These are phyloP conservation scores for Cryptosporidium canis DNA, from an alignment of 169 alveolate species.

Conservation along the genomic window DNA sequence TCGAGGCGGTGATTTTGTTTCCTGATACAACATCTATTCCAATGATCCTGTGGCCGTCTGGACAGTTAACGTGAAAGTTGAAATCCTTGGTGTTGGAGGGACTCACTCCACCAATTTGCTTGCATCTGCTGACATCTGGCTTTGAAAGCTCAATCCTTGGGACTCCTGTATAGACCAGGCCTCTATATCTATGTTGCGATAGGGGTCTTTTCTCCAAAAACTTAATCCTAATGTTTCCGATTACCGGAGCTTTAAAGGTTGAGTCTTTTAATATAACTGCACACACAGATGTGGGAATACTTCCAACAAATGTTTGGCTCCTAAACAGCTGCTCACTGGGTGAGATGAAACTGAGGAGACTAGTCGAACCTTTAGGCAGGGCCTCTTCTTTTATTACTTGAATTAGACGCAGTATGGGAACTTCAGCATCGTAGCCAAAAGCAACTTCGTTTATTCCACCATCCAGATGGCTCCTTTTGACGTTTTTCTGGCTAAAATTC, in stretches of 20 bases:
- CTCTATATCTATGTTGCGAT: background rate
- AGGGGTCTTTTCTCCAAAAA: conserved; percentile 42
- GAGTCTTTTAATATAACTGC: conserved; percentile 42
- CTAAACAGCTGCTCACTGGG: conserved; percentile 25
- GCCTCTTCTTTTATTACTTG: conserved; percentile 54
- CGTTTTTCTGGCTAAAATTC: background rate
- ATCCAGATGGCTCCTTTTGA: background rate
- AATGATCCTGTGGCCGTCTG: conserved; percentile 34
- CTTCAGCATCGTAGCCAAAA: conserved; percentile 47
- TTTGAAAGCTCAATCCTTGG: conserved; percentile 6
- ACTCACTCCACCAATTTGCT: conserved; percentile 31
- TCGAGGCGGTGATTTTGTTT: conserved; percentile 2
- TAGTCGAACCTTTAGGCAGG: conserved; percentile 31
- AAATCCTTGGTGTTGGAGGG: conserved; percentile 9
- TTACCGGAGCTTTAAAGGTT: conserved; percentile 14
- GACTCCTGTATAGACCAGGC: conserved; percentile 40
- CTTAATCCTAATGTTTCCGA: conserved; percentile 31
- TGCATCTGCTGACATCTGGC: background rate
- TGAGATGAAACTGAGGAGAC: conserved; percentile 27
- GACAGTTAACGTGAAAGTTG: conserved; percentile 29
- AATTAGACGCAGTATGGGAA: conserved; percentile 23
- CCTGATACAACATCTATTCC: conserved; percentile 48
- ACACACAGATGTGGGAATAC: conserved; percentile 32
- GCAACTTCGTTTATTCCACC: conserved; percentile 68
- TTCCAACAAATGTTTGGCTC: conserved; percentile 40